Conservation (phyloP, 768 basidiomycete genomes). For the Pholiota microspora region DNA sequence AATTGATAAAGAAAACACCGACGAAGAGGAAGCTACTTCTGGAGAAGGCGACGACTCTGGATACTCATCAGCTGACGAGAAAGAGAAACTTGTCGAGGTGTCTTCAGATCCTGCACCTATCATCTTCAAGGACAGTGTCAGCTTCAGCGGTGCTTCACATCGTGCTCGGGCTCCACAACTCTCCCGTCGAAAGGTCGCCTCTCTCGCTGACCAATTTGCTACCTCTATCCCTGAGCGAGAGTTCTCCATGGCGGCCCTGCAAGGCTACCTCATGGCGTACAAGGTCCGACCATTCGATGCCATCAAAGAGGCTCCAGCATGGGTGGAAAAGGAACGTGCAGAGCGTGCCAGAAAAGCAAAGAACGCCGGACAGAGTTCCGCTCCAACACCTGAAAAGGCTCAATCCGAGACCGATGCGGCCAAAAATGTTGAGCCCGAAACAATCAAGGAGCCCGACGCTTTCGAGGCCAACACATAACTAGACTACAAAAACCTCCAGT, state of each 20-base stretch:
- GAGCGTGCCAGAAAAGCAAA: constrained; percentile 14
- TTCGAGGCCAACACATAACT: not conserved
- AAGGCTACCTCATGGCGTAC: constrained; percentile 67
- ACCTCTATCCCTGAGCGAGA: constrained; percentile 46
- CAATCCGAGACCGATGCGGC: not conserved
- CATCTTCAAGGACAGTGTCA: constrained; percentile 3
- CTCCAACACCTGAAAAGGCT: not conserved
- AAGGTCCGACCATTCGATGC: constrained; percentile 61
- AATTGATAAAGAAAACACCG: constrained; percentile 17
- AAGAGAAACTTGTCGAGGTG: constrained; percentile 8
- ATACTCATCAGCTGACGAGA: constrained; percentile 21
- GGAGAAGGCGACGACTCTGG: constrained; percentile 15
- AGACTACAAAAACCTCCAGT: no score
- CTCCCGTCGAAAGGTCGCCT: constrained; percentile 32
- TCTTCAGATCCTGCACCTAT: not conserved
- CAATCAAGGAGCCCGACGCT: not conserved
- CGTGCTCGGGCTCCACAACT: constrained; percentile 37
- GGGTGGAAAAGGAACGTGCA: constrained; percentile 47
- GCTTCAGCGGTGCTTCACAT: constrained; percentile 24
- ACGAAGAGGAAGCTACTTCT: not conserved
- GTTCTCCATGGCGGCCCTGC: constrained; percentile 48
- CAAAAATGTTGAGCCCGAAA: not conserved
- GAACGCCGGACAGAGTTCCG: not conserved
- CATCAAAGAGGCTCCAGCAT: constrained; percentile 39
- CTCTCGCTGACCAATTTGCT: constrained; percentile 57